These are phyloP conservation scores for Coemansia sp. DNA, from an alignment of 192 early-diverging fungal species.

Conservation along the genomic window DNA sequence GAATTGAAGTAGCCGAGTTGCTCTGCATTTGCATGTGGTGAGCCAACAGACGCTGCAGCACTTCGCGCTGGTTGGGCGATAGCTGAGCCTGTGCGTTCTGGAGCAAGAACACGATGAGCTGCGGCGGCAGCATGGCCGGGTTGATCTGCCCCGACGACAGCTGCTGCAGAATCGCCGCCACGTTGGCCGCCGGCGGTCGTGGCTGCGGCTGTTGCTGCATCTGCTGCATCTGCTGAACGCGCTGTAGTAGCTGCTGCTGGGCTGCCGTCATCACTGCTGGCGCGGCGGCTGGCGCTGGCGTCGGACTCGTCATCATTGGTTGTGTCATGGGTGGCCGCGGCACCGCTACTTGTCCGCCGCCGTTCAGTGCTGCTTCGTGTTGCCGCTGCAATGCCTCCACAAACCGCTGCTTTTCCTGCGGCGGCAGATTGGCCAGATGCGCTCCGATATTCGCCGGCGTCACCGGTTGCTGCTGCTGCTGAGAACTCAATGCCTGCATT, in stretches of 20 bases:
- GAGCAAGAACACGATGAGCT: conserved; percentile 25
- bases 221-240: conserved; percentile 31
- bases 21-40: conserved; percentile 22
- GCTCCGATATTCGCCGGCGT: conserved; percentile 10
- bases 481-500: conserved; percentile 11
- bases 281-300: conserved; percentile 10
- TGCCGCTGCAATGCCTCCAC: conserved; percentile 36
- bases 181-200: conserved; percentile 26
- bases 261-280: conserved; percentile 17
- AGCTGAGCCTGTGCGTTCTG: conserved; percentile 32
- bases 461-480: conserved; percentile 16
- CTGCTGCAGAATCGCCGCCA: conserved; percentile 35
- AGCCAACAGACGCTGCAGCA: conserved; percentile 23
- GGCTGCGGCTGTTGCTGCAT: conserved; percentile 20
- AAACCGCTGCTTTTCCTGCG: conserved; percentile 22
- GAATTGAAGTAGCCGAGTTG: background rate
- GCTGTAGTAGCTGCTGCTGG: conserved; percentile 18
- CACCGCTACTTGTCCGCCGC: conserved; percentile 4
- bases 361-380: conserved; percentile 9
- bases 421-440: conserved; percentile 21
- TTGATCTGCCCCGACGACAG: conserved; percentile 32
- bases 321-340: conserved; percentile 4
- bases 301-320: conserved; percentile 26
- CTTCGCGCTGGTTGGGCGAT: conserved; percentile 19
- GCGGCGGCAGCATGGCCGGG: conserved; percentile 19